Percentiles rank a stretch among this genome's conserved stretches.
These are phyloP conservation scores for Curvularia spicifera DNA, from an alignment of 2,329 filamentous ascomycete genomes.

Conservation along the genomic window DNA sequence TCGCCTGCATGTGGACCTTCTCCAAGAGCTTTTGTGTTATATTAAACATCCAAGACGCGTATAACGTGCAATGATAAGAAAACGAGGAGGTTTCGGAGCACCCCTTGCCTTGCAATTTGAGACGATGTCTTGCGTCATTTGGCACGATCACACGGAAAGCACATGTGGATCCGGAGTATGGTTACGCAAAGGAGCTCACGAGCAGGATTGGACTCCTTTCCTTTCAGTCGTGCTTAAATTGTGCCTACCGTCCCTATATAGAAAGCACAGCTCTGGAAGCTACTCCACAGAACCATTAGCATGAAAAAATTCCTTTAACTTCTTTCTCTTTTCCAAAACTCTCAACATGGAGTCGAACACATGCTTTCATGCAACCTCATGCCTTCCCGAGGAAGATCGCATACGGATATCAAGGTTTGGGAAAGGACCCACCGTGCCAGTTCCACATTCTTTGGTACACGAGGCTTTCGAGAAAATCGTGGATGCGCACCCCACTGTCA, in stretches of 20 bases:
- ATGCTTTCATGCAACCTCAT: conserved; percentile 21
- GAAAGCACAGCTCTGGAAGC: background rate
- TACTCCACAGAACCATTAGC: too few relatives aligned
- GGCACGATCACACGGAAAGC: background rate
- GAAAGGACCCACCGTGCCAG: conserved; percentile 25
- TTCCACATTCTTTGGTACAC: conserved; percentile 32
- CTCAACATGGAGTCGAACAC: conserved; percentile 6
- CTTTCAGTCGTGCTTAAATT: background rate
- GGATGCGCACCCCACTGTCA: conserved; percentile 27
- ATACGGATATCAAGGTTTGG: conserved; percentile 32
- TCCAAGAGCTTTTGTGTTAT: background rate
- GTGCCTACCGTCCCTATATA: background rate
- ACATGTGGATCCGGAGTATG: background rate
- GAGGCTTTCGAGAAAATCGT: conserved; percentile 40
- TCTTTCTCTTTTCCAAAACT: background rate
- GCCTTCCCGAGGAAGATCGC: conserved; percentile 29
- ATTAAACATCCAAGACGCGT: background rate
- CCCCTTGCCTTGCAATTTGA: background rate
- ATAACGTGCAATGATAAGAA: background rate
- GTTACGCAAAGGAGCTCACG: background rate
- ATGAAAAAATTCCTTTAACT: background rate
- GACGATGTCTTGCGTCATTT: background rate
- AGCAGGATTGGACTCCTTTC: background rate
- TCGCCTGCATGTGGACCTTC: background rate
- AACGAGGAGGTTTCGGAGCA: background rate